These are phyloP conservation scores for Mycosphaerella sp. DNA, from an alignment of 2,329 filamentous ascomycete genomes.

Conservation along the genomic window DNA sequence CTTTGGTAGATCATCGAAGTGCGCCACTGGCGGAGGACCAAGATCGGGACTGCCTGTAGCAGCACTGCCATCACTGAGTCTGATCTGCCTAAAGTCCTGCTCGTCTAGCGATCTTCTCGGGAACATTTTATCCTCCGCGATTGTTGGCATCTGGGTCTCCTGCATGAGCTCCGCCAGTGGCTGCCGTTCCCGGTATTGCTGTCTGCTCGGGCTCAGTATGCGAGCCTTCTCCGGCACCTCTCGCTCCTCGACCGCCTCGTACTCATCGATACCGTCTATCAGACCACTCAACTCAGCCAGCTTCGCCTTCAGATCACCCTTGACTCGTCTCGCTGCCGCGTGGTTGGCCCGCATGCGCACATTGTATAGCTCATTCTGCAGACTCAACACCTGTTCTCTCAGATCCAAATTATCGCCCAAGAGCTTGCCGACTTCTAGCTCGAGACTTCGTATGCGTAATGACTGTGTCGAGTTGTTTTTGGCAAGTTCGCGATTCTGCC, in stretches of 20 bases:
- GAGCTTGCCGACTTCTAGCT: constrained; percentile 67
- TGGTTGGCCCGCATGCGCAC: constrained; percentile 54
- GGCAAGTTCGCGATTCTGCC: constrained; percentile 79
- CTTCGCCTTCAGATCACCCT: constrained; percentile 63
- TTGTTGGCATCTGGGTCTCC: constrained; percentile 52
- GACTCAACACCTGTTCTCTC: constrained; percentile 60
- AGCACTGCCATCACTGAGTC: constrained; percentile 47
- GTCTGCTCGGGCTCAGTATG: constrained; percentile 22
- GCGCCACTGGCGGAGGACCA: constrained; percentile 51
- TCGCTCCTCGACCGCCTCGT: constrained; percentile 18
- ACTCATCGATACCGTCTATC: constrained; percentile 56
- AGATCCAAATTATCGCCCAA: constrained; percentile 74
- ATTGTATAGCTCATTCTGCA: constrained; percentile 59
- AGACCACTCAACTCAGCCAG: constrained; percentile 63
- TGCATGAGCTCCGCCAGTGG: constrained; percentile 30
- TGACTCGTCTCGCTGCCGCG: constrained; percentile 62
- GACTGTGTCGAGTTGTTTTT: constrained; percentile 70
- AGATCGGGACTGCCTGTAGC: constrained; percentile 59
- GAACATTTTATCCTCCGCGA: constrained; percentile 62
- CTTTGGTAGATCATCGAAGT: constrained; percentile 38
- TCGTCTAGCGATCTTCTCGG: constrained; percentile 59
- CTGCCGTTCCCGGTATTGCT: constrained; percentile 30
- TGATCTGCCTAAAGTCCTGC: constrained; percentile 50
- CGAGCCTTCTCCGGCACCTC: constrained; percentile 9
- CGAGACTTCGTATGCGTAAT: constrained; percentile 67